Conservation (phyloP, 192 early-diverging fungal species). For the Powellomyces hirtus region DNA sequence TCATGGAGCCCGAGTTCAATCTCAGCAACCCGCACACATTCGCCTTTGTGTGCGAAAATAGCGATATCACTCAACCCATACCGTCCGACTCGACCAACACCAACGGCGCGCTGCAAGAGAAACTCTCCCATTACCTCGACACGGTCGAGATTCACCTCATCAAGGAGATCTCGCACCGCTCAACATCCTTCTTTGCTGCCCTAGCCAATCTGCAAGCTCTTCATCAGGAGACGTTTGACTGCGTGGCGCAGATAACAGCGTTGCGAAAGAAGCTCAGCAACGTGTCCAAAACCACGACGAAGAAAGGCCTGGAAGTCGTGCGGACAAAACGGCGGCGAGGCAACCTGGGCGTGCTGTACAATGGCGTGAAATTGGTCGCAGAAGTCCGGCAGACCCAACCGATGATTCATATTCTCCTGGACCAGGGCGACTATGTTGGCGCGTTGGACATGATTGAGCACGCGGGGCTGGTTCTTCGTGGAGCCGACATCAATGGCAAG, state of each 20-base stretch:
- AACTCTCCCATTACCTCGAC: slow-evolving; percentile 86
- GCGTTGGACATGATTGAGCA: slow-evolving; percentile 90
- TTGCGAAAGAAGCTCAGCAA: slow-evolving; percentile 71
- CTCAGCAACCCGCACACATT: slow-evolving; percentile 90
- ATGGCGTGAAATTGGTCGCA: slow-evolving; percentile 68
- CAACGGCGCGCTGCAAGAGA: slow-evolving; percentile 80
- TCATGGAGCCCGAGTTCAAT: slow-evolving; percentile 81
- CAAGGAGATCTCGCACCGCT: slow-evolving; percentile 89
- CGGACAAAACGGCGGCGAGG: slow-evolving; percentile 69
- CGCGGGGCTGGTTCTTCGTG: slow-evolving; percentile 58
- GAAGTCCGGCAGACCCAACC: slow-evolving; percentile 77
- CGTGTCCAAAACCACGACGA: slow-evolving; percentile 61
- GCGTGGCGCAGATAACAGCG: slow-evolving; percentile 82
- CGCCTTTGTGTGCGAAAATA: slow-evolving; percentile 73
- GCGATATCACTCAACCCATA: slow-evolving; percentile 53
- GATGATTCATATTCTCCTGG: slow-evolving; percentile 78
- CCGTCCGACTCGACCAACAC: slow-evolving; percentile 52
- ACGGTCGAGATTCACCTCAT: slow-evolving; percentile 92
- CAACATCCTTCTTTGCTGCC: slow-evolving; percentile 95
- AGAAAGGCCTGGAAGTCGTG: slow-evolving; percentile 82
- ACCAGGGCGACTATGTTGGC: slow-evolving; percentile 80
- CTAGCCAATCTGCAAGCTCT: slow-evolving; percentile 89
- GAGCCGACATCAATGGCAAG: slow-evolving; percentile 39
- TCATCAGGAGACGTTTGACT: slow-evolving; percentile 86
- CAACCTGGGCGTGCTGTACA: slow-evolving; percentile 69